Conservation (phyloP, 1,284 basidiomycete species). For the Fistulinella staudtii region DNA sequence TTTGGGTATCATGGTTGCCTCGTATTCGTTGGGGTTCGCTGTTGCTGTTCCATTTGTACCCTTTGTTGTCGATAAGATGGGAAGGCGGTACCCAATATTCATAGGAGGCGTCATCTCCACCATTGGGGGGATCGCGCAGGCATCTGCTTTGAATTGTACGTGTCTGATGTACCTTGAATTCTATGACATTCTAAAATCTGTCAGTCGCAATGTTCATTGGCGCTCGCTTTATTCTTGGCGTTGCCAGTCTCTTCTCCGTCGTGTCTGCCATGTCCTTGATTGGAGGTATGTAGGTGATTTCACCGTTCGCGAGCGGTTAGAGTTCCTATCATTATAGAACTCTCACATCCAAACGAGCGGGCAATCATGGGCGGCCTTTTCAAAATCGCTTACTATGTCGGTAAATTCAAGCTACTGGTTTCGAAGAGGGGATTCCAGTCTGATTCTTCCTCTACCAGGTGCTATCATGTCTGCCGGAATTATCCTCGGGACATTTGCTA, state of each 20-base stretch:
- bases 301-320: background rate
- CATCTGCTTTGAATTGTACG: background rate
- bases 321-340: background rate
- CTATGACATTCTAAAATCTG: background rate
- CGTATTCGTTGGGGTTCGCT: background rate
- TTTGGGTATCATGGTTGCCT: background rate
- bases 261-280: background rate
- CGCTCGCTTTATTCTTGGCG: background rate
- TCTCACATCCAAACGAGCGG: background rate
- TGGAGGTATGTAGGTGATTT: background rate
- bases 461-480: background rate
- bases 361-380: background rate
- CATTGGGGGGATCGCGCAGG: background rate
- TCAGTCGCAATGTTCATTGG: background rate
- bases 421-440: background rate
- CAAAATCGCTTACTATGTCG: background rate
- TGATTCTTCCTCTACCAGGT: background rate
- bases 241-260: background rate
- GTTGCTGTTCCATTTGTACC: background rate
- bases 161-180: too few species aligned
- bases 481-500: background rate
- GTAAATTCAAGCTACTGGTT: background rate
- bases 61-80: background rate
- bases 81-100: background rate
- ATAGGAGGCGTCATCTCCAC: background rate